phyloP scores from a whole-genome alignment of 1,139 yeast species.

The Magnusiomyces sp. region DNA sequence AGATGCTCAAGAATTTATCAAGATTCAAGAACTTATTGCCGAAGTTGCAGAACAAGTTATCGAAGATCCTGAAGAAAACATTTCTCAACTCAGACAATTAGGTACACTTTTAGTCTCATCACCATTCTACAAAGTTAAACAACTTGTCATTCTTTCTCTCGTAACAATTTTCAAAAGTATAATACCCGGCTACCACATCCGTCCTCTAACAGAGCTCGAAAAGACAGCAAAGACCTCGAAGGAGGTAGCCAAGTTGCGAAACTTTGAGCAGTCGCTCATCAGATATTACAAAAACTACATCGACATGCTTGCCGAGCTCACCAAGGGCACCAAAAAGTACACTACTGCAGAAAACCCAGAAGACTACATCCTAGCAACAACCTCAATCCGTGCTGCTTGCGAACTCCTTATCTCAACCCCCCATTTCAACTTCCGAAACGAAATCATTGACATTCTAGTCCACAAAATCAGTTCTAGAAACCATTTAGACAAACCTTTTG shows the following conservation, averaged over 20 bases:
- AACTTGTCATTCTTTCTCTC: conserved; percentile 66
- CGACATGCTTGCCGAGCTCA: conserved; percentile 42
- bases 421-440: conserved; percentile 72
- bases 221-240: conserved; percentile 72
- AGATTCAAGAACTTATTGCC: conserved; percentile 77
- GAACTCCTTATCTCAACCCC: conserved; percentile 63
- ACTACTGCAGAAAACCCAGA: conserved; percentile 22
- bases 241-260: conserved; percentile 69
- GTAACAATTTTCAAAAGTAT: conserved; percentile 78
- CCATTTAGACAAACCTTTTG: conserved; percentile 35
- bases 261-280: conserved; percentile 71
- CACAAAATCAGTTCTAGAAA: conserved; percentile 34
- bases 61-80: conserved; percentile 87
- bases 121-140: conserved; percentile 58
- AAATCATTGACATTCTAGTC: conserved; percentile 56
- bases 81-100: conserved; percentile 56
- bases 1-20: conserved; percentile 63
- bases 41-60: conserved; percentile 65
- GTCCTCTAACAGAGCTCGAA: conserved; percentile 75
- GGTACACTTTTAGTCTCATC: conserved; percentile 60
- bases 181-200: conserved; percentile 80
- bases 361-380: conserved; percentile 41
- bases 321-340: conserved; percentile 17
- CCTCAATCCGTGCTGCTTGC: conserved; percentile 70
- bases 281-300: conserved; percentile 63